Percentiles rank a stretch among this genome's conserved stretches.
phyloP scores from a whole-genome alignment of 768 basidiomycete species.

The Floccularia luteovirens region DNA sequence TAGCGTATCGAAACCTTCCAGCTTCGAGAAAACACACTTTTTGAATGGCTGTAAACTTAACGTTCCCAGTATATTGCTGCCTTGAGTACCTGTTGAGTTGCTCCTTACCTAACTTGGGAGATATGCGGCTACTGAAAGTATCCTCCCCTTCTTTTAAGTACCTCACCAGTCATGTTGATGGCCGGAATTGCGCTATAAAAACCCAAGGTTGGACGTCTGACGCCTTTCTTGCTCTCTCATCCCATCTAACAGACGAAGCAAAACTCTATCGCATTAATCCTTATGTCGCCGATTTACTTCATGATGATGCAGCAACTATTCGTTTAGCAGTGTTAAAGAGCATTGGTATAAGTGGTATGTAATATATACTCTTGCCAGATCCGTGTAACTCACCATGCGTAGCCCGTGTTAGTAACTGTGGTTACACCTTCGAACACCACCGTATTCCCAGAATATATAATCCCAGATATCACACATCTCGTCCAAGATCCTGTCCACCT shows the following conservation, averaged over 20 bases:
- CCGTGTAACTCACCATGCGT: constrained; percentile 2
- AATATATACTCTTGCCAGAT: neutral
- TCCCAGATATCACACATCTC: constrained; percentile 82
- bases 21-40: constrained; percentile 30
- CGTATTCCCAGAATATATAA: constrained; percentile 92
- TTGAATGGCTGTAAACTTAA: neutral
- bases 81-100: constrained; percentile 75
- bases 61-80: constrained; percentile 52
- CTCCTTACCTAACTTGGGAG: constrained; percentile 38
- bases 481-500: constrained; percentile 82
- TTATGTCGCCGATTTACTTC: constrained; percentile 80
- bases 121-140: constrained; percentile 59
- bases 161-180: neutral
- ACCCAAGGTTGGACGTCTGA: constrained; percentile 82
- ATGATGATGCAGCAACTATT: constrained; percentile 80
- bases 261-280: constrained; percentile 92
- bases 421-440: constrained; percentile 78
- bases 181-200: constrained; percentile 73
- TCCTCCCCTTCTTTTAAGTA: neutral
- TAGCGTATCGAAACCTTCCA: constrained; percentile 43
- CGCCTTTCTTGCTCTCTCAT: constrained; percentile 72
- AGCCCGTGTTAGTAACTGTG: constrained; percentile 54
- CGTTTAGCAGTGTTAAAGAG: constrained; percentile 72
- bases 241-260: constrained; percentile 87
- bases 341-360: constrained; percentile 78